phyloP scores from a whole-genome alignment of 169 alveolate genomes.

The Hepatocystis sp. region DNA sequence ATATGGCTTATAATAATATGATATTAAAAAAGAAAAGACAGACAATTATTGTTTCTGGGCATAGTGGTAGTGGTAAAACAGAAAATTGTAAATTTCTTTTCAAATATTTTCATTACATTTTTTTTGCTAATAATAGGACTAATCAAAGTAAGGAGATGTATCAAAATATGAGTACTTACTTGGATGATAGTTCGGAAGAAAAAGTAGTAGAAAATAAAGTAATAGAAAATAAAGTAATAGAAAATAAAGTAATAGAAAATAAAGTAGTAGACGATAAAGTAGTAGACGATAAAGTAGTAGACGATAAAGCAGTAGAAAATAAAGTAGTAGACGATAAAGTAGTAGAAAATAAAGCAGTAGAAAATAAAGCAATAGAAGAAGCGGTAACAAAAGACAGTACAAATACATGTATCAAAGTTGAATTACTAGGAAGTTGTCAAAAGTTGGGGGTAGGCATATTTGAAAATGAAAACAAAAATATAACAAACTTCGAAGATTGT shows the following conservation, averaged over 20 bases:
- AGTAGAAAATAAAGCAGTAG: conserved; percentile 92
- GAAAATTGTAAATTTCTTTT: conserved; percentile 94
- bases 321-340: conserved; percentile 68
- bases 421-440: conserved; percentile 3
- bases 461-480: background rate
- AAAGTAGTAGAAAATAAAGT: conserved; percentile 70
- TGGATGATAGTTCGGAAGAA: conserved; percentile 34
- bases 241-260: conserved; percentile 28
- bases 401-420: too few species aligned
- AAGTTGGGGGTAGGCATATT: background rate
- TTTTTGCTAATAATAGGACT: conserved; percentile 47
- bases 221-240: too few species aligned
- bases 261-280: too few species aligned
- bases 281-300: too few species aligned
- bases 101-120: conserved; percentile 86
- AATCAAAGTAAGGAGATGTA: conserved; percentile 1
- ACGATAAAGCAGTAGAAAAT: background rate
- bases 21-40: conserved; percentile 83
- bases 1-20: conserved; percentile 78
- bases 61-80: conserved; percentile 99
- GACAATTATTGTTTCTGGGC: conserved; percentile 98
- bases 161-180: conserved; percentile 13
- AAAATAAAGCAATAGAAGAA: conserved; percentile 51
- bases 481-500: background rate
- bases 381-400: background rate